Evolutionary conservation across 208 protist species (phyloP), one percentile per base, ranked within the genome.

Genomic region (Trypanosoma lewisi): DNA sequence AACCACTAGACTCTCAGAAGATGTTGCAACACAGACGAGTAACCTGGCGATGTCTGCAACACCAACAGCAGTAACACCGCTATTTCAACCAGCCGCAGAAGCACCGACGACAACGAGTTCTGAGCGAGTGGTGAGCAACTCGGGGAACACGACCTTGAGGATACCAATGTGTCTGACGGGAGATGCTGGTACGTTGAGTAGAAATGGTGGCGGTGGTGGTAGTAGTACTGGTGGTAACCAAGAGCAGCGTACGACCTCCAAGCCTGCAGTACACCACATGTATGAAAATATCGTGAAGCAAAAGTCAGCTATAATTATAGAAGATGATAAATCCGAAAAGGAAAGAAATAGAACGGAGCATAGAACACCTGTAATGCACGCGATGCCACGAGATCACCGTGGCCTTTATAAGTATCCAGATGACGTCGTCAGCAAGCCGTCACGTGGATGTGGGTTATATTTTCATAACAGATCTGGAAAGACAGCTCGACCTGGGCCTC

Each of bases 401-500:
- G 27, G 12, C 9, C 25, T 8, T 54, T 34, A 39, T 37, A 2
- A 6, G 28, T 39, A 11, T 3, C 12, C 25, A 11, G 31, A 47
- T 4, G 50, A 19, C 14, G 53, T 27, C 7, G 11, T 23, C 14
- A 11, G n/a, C 41, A 4, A 39, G 33, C 30, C 14, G 11, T 11
- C 51, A 56, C 27, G 51, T n/a, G 30, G 53, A 33, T 59, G 53
- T 47, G 4, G 21, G 2, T 19, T 33, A n/a, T 59, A 36, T 47
- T 33, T 31, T 31, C 53, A 14, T 47, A n/a, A 33, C 11, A 4
- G 12, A 3, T 8, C 11, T 47, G 14, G 16, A 3, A 19, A 4
- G 1, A 4, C 19, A 19, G 37, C 53, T 59, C 36, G 37, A 11
- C 9, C 21, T 30, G 30, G 28, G 34, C 16, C 57, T 52, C 30